phyloP scores from a whole-genome alignment of 768 basidiomycete species.

The Podaxis rugospora region DNA sequence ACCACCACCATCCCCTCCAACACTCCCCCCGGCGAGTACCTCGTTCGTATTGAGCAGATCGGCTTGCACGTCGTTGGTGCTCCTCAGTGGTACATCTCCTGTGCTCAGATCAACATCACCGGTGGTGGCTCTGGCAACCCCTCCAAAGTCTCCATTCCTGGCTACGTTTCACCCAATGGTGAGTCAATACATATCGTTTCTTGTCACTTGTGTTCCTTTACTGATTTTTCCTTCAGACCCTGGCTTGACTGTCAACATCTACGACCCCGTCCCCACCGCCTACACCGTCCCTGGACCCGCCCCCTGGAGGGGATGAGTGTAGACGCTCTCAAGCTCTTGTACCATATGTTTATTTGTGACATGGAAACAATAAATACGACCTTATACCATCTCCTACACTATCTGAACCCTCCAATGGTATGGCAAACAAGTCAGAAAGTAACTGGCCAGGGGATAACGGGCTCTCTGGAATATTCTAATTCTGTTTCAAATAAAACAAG shows the following conservation, averaged over 20 bases:
- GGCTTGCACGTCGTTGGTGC: constrained; percentile 42
- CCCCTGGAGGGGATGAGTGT: constrained; percentile 14
- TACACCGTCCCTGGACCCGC: constrained; percentile 22
- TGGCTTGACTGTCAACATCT: constrained; percentile 24
- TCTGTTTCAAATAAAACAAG: not conserved
- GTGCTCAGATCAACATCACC: constrained; percentile 42
- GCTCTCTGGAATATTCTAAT: not conserved
- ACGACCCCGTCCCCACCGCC: constrained; percentile 22
- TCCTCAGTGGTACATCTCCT: constrained; percentile 45
- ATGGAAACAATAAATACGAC: not conserved
- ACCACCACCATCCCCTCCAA: constrained; percentile 35
- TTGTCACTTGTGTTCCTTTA: not conserved
- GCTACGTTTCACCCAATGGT: constrained; percentile 36
- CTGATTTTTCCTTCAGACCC: constrained; percentile 16
- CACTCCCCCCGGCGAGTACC: constrained; percentile 42
- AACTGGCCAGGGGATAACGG: not conserved
- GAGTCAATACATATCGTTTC: not conserved
- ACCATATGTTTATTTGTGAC: not conserved
- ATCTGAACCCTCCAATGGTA: not conserved
- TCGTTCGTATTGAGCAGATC: constrained; percentile 43
- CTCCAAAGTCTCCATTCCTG: constrained; percentile 44
- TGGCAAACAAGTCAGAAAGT: not conserved
- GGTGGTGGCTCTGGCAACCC: constrained; percentile 40
- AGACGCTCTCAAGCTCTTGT: not conserved
- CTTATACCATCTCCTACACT: not conserved